A percentile compares a stretch with the other conserved stretches of the same genome.
Evolutionary conservation across 805 yeast genomes (phyloP).

Genomic region (Kluyveromyces aestuarii): DNA sequence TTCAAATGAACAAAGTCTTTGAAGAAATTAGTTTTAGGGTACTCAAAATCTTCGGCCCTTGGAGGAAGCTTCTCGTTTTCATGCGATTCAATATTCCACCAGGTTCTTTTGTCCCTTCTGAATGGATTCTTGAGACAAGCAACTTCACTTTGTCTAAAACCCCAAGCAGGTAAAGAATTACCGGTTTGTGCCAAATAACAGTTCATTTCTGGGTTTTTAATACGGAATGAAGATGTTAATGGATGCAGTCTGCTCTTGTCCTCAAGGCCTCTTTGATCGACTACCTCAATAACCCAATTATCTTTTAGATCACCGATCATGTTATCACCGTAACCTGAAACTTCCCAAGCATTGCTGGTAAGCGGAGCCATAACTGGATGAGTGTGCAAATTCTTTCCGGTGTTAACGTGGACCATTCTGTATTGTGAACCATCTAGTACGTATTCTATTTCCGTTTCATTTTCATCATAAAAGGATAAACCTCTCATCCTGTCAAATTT

Average conservation of each 20-base stretch:
- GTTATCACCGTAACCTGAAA: constrained; percentile 74
- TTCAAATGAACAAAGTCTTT: constrained; percentile 70
- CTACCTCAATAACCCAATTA: constrained; percentile 85
- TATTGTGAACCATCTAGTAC: constrained; percentile 57
- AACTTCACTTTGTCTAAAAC: constrained; percentile 76
- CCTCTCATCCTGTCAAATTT: constrained; percentile 51
- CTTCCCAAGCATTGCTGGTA: constrained; percentile 62
- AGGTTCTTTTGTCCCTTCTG: constrained; percentile 72
- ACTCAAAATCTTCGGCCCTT: constrained; percentile 24
- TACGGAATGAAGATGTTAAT: constrained; percentile 64
- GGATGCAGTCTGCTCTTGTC: constrained; percentile 51
- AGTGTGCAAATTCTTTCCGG: constrained; percentile 74
- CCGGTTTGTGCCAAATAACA: constrained; percentile 78
- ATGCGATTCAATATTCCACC: constrained; percentile 83
- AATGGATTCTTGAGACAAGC: constrained; percentile 55
- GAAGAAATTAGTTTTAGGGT: constrained; percentile 70
- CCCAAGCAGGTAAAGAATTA: constrained; percentile 66
- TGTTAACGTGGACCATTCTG: constrained; percentile 60
- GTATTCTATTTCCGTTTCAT: constrained; percentile 25
- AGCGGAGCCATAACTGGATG: constrained; percentile 75
- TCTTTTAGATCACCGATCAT: constrained; percentile 71
- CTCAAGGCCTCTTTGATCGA: constrained; percentile 51
- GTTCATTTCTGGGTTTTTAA: constrained; percentile 52
- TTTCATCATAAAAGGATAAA: constrained; percentile 18
- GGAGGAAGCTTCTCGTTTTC: constrained; percentile 56